Evolutionary conservation across 2,329 filamentous ascomycete species (phyloP).

Genomic region (Neofusicoccum cordaticola): DNA sequence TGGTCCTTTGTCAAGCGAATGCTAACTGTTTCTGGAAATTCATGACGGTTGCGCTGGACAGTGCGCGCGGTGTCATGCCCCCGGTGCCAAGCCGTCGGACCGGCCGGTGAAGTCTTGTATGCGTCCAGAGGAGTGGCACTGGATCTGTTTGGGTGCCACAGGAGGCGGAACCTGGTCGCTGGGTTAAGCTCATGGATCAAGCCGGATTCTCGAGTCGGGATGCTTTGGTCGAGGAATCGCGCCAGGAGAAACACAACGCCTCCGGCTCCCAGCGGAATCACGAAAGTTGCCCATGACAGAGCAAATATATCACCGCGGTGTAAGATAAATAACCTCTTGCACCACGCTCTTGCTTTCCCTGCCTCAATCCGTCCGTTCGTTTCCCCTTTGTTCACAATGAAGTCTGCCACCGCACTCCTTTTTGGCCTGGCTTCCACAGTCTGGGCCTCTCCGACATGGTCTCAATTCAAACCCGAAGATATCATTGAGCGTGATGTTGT

Average conservation of each 20-base stretch:
- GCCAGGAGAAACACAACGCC: background rate
- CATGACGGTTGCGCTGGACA: background rate
- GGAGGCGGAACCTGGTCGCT: too few species aligned
- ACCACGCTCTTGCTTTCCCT: background rate
- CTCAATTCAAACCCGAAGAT: background rate
- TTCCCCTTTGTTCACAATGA: background rate
- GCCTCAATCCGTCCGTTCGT: background rate
- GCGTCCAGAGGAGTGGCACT: too few species aligned
- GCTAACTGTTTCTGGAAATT: too few species aligned
- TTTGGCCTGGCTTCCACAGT: background rate
- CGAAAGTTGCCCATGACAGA: background rate
- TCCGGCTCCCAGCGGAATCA: background rate
- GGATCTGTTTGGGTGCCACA: too few species aligned
- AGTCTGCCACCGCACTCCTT: background rate
- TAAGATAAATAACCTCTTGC: background rate
- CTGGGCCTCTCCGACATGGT: background rate
- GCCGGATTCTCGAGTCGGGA: background rate
- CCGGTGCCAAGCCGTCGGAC: too few species aligned
- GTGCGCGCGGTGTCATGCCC: too few species aligned
- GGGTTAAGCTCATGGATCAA: background rate
- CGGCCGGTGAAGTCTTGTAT: too few species aligned
- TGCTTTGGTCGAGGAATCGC: background rate
- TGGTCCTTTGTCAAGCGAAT: too few species aligned
- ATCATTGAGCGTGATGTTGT: conserved; percentile 27
- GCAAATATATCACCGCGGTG: background rate